A percentile compares a stretch with the other conserved stretches of the same genome.
phyloP scores from a whole-genome alignment of 495 filamentous ascomycete genomes.

The Penicillium silybi region DNA sequence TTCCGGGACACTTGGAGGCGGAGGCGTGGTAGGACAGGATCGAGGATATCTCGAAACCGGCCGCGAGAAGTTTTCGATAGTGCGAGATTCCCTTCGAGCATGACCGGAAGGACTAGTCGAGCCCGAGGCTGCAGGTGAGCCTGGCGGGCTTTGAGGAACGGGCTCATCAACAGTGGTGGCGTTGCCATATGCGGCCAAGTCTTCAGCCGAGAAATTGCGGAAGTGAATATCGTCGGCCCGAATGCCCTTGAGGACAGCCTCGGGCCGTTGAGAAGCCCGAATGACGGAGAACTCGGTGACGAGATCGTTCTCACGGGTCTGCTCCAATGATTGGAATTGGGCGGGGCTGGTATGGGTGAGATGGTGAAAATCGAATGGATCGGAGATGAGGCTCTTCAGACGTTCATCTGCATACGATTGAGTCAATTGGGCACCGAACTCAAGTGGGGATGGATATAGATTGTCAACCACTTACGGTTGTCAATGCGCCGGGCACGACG shows the following conservation, averaged over 20 bases:
- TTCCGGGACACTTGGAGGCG: slow-evolving; percentile 29
- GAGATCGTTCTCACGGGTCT: slow-evolving; percentile 55
- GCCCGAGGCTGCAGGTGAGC: slow-evolving; percentile 15
- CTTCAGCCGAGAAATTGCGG: slow-evolving; percentile 57
- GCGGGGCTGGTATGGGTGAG: slow-evolving; percentile 70
- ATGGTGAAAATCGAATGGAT: slow-evolving; percentile 86
- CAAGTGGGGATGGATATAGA: not conserved
- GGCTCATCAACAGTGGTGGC: slow-evolving; percentile 25
- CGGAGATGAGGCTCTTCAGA: slow-evolving; percentile 61
- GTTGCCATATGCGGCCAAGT: slow-evolving; percentile 23
- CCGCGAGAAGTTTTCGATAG: slow-evolving; percentile 49
- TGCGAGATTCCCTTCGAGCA: slow-evolving; percentile 31
- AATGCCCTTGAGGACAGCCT: slow-evolving; percentile 57
- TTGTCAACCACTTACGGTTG: slow-evolving; percentile 27
- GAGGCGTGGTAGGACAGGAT: slow-evolving; percentile 26
- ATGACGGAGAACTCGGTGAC: slow-evolving; percentile 64
- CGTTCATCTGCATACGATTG: slow-evolving; percentile 27
- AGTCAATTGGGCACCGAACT: not conserved
- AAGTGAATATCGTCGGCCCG: slow-evolving; percentile 62
- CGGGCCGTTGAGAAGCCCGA: slow-evolving; percentile 61
- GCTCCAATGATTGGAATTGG: slow-evolving; percentile 57
- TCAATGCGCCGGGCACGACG: slow-evolving; percentile 31
- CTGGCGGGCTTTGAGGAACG: slow-evolving; percentile 18
- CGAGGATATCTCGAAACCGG: slow-evolving; percentile 38
- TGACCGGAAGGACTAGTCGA: slow-evolving; percentile 19